These are phyloP conservation scores for Marasmius sp. DNA, from an alignment of 1,284 basidiomycete species.

Conservation along the genomic window DNA sequence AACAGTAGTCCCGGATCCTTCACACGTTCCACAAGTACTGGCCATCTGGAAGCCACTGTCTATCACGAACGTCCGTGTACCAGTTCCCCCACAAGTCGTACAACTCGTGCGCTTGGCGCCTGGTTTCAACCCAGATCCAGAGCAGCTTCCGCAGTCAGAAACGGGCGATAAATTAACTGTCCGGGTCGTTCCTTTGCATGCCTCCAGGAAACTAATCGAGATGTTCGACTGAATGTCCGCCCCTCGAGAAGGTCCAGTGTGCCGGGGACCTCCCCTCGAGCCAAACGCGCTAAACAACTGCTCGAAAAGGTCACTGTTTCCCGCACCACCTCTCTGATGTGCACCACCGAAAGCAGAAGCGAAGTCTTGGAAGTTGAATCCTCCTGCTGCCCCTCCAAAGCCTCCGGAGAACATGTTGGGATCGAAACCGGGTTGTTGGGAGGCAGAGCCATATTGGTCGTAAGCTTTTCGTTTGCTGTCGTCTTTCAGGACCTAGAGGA, in stretches of 20 bases:
- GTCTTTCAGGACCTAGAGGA: constrained; percentile 81
- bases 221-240: constrained; percentile 84
- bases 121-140: constrained; percentile 83
- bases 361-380: constrained; percentile 75
- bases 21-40: constrained; percentile 84
- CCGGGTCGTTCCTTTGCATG: constrained; percentile 86
- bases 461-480: constrained; percentile 92
- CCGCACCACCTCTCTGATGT: constrained; percentile 44
- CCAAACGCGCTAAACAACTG: constrained; percentile 77
- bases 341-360: constrained; percentile 66
- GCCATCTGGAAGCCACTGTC: constrained; percentile 98
- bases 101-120: constrained; percentile 88
- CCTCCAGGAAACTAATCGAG: constrained; percentile 87
- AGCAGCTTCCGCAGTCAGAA: constrained; percentile 83
- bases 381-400: constrained; percentile 55
- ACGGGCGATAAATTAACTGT: constrained; percentile 83
- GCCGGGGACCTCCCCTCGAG: constrained; percentile 40
- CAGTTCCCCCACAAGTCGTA: constrained; percentile 81
- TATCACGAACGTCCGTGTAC: constrained; percentile 88
- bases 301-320: constrained; percentile 74
- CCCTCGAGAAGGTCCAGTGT: constrained; percentile 58
- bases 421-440: constrained; percentile 93
- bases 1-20: constrained; percentile 82
- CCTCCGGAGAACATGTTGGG: constrained; percentile 73
- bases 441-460: constrained; percentile 93